phyloP scores from a whole-genome alignment of 805 yeast species.

The Ogataea chonburiensis region DNA sequence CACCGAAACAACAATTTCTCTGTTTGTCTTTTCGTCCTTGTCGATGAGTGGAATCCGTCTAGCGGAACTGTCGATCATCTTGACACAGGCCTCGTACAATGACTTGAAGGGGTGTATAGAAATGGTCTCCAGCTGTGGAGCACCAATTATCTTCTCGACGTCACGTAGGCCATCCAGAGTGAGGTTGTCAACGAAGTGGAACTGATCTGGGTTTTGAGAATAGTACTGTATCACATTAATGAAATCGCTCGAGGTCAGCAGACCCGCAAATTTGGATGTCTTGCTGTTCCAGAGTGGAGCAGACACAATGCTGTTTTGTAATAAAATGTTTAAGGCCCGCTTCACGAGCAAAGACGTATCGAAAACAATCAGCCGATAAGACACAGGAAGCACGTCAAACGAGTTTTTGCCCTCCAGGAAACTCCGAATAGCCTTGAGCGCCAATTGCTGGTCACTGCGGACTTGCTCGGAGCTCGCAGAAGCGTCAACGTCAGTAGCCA shows the following conservation, averaged over 20 bases:
- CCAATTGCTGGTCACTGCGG: conserved; percentile 64
- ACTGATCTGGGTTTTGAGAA: conserved; percentile 82
- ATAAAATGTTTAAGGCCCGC: conserved; percentile 81
- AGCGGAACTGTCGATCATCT: conserved; percentile 85
- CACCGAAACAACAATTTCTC: conserved; percentile 94
- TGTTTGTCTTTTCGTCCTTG: conserved; percentile 84
- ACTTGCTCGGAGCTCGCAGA: conserved; percentile 29
- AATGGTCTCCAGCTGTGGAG: conserved; percentile 77
- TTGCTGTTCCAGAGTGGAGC: conserved; percentile 97
- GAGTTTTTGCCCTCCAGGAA: conserved; percentile 89
- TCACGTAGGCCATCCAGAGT: conserved; percentile 83
- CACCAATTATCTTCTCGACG: conserved; percentile 85
- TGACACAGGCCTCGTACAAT: conserved; percentile 87
- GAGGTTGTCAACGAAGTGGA: conserved; percentile 81
- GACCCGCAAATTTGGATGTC: conserved; percentile 88
- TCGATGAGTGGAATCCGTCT: conserved; percentile 94
- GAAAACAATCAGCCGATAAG: conserved; percentile 86
- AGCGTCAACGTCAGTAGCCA: conserved; percentile 6
- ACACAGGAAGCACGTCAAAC: conserved; percentile 94
- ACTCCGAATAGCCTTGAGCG: conserved; percentile 75
- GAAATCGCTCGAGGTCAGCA: conserved; percentile 87
- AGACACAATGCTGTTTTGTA: conserved; percentile 91
- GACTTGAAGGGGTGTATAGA: conserved; percentile 90
- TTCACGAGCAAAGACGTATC: conserved; percentile 90
- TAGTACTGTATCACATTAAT: conserved; percentile 94